Evolutionary conservation across 148 eudicot species (phyloP), one percentile per base, ranked within the genome.

Genomic region (Diospyros lotus): DNA sequence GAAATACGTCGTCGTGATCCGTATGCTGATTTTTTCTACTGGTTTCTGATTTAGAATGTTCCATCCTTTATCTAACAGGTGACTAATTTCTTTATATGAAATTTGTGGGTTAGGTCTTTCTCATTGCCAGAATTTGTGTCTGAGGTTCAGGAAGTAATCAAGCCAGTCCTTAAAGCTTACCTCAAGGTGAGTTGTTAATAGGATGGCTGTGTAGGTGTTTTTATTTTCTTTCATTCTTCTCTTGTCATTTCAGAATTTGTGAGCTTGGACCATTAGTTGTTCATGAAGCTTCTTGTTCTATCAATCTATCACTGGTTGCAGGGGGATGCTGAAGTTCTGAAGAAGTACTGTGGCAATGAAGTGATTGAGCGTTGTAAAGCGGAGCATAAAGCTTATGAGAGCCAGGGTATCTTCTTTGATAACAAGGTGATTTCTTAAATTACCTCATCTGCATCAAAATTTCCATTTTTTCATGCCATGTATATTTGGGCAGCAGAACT

Each of bases 1-100:
- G 99, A 93, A 82, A 95, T 95, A 63, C 93, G 93, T 40, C 89
- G 88, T 55, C 90, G 97, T 68, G 99, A 95, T 76, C 99, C 91
- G 99, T 95, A 89, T 71, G 92, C 79, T 38, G 59, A 4, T 44
- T 48, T 50, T 48, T 4, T 73, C 9, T 43, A 77, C 17, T 51
- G 53, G 17, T 41, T 61, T 75, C 40, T 6, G 42, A 12, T 43
- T 58, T 69, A 4, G 5, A 18, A n/a, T 8, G 1, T 56, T 64
- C 15, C 15, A 8, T 64, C 50, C 39, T 17, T 44, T 40, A 42
- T 6, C 11, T 5, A 9, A 14, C 18, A 61, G 17, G 46, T 56
- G 39, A 58, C 45, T 39, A 9, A 44, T 73, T 6, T 8, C 17
- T 38, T 67, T 9, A 67, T 44, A 0, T 9, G 15, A 63, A 63